phyloP scores from a whole-genome alignment of 805 yeast genomes.

The Kregervanrija delftensis region DNA sequence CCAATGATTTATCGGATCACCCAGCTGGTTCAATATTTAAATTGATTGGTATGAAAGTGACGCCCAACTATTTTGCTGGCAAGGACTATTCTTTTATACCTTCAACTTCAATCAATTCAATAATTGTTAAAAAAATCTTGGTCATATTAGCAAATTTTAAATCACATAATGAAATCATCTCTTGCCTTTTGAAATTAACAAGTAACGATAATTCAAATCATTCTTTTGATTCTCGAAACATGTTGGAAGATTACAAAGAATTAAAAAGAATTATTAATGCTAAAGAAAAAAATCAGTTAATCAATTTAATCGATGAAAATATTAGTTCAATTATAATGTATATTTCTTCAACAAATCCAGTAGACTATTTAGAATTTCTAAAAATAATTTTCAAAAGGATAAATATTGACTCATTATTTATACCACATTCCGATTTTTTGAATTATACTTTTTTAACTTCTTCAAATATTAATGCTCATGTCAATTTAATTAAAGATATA shows the following conservation, averaged over 20 bases:
- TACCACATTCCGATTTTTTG: slow-evolving; percentile 41
- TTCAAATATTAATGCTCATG: slow-evolving; percentile 28
- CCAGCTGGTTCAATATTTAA: slow-evolving; percentile 4
- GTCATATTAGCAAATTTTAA: slow-evolving; percentile 11
- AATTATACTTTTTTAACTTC: slow-evolving; percentile 36
- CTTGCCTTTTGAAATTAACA: background rate
- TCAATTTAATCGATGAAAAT: slow-evolving; percentile 30
- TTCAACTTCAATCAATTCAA: slow-evolving; percentile 10
- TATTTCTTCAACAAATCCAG: slow-evolving; percentile 45
- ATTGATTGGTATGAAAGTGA: slow-evolving; percentile 5
- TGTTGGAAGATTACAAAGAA: slow-evolving; percentile 4
- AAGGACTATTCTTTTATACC: slow-evolving; percentile 1
- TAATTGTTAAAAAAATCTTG: slow-evolving; percentile 10
- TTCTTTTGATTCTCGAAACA: background rate
- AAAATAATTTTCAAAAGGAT: slow-evolving; percentile 22
- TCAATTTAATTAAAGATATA: slow-evolving; percentile 33
- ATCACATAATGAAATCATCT: slow-evolving; percentile 21
- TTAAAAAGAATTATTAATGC: slow-evolving; percentile 1
- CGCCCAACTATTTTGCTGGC: slow-evolving; percentile 8
- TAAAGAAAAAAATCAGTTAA: slow-evolving; percentile 11
- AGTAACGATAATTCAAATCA: background rate
- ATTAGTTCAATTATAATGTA: slow-evolving; percentile 37
- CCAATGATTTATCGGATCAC: background rate
- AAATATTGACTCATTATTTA: slow-evolving; percentile 29
- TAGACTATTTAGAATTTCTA: slow-evolving; percentile 33